phyloP scores from a whole-genome alignment of 805 yeast genomes.

The Candida manassasensis region DNA sequence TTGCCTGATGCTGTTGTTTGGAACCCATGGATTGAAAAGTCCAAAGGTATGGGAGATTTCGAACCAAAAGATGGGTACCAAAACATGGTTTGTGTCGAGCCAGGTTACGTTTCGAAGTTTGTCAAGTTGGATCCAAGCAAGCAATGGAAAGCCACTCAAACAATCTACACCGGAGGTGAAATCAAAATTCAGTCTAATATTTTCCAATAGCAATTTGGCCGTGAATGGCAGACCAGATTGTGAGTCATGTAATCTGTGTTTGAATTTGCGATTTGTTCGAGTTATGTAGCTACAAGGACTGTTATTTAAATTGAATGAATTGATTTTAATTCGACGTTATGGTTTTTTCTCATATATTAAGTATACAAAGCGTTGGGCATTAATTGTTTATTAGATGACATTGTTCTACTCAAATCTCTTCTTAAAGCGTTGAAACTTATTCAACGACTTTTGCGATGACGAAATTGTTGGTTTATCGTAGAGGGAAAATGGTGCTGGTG shows the following conservation, averaged over 20 bases:
- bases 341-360: not conserved
- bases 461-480: conserved; percentile 39
- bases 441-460: conserved; percentile 34
- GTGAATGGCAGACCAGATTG: too few relatives aligned
- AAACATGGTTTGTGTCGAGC: conserved; percentile 91
- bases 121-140: conserved; percentile 62
- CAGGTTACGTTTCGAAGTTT: conserved; percentile 79
- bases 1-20: conserved; percentile 80
- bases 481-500: conserved; percentile 20
- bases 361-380: not conserved
- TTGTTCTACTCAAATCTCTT: conserved; percentile 21
- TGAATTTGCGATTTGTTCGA: too few relatives aligned
- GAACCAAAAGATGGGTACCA: conserved; percentile 79
- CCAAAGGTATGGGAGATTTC: conserved; percentile 83
- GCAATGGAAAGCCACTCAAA: conserved; percentile 72
- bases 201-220: conserved; percentile 17
- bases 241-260: too few relatives aligned
- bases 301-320: too few relatives aligned
- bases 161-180: conserved; percentile 51
- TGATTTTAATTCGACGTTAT: too few relatives aligned
- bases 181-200: conserved; percentile 55
- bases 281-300: too few relatives aligned
- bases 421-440: conserved; percentile 31
- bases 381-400: not conserved
- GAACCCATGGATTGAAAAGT: conserved; percentile 93